These are phyloP conservation scores for Aspergillus felis DNA, from an alignment of 2,329 filamentous ascomycete genomes.

Conservation along the genomic window DNA sequence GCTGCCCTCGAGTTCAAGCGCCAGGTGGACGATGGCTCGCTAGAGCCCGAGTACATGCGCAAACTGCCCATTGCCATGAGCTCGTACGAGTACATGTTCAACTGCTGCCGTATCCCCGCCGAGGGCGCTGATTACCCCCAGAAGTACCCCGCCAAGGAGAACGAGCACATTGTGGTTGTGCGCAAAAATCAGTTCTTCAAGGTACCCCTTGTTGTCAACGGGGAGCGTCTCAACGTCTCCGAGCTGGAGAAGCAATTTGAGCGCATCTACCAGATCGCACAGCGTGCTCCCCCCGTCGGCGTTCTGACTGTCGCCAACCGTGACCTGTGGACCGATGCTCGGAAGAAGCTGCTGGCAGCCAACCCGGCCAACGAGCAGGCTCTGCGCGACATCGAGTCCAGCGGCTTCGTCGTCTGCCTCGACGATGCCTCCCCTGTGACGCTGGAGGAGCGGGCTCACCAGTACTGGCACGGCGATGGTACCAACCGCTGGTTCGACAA, in stretches of 20 bases:
- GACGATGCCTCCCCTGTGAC: slow-evolving; percentile 90
- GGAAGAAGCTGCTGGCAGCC: slow-evolving; percentile 69
- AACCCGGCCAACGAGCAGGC: slow-evolving; percentile 73
- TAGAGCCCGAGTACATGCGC: slow-evolving; percentile 99
- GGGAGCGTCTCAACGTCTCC: slow-evolving; percentile 78
- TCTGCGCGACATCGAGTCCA: slow-evolving; percentile 77
- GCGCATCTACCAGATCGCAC: slow-evolving; percentile 73
- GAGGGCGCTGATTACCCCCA: slow-evolving; percentile 76
- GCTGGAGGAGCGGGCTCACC: slow-evolving; percentile 87
- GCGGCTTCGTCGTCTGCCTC: slow-evolving; percentile 87
- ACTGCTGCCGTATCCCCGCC: slow-evolving; percentile 78
- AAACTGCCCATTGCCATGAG: slow-evolving; percentile 97
- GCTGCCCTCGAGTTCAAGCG: slow-evolving; percentile 90
- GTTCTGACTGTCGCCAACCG: slow-evolving; percentile 87
- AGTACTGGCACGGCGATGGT: slow-evolving; percentile 98
- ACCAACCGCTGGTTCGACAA: slow-evolving; percentile 98
- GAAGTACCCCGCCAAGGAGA: slow-evolving; percentile 69
- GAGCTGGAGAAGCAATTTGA: slow-evolving; percentile 90
- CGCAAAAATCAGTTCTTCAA: slow-evolving; percentile 99
- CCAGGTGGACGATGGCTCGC: slow-evolving; percentile 72
- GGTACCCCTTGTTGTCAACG: slow-evolving; percentile 73
- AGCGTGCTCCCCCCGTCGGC: slow-evolving; percentile 70
- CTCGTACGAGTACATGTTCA: slow-evolving; percentile 99
- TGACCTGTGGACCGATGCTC: slow-evolving; percentile 85
- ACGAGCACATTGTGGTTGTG: slow-evolving; percentile 85